phyloP scores from a whole-genome alignment of 768 basidiomycete genomes.

The Pleurotus sapidus region DNA sequence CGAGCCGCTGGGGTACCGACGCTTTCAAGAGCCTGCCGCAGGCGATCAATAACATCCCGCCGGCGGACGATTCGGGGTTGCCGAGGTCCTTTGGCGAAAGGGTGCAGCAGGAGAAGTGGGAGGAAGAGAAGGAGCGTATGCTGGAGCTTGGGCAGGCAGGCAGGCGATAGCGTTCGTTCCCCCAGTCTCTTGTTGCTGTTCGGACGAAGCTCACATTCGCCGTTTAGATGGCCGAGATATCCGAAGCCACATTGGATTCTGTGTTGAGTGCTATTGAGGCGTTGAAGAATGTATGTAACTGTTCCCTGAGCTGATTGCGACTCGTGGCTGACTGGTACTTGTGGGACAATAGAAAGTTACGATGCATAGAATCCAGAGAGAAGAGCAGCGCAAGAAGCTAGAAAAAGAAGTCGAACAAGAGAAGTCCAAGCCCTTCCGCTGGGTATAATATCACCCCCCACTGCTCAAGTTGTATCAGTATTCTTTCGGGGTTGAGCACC shows the following conservation, averaged over 20 bases:
- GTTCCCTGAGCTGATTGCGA: not conserved
- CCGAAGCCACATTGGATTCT: constrained; percentile 12
- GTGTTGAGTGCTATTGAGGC: constrained; percentile 8
- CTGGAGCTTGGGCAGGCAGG: constrained; percentile 46
- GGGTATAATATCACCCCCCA: not conserved
- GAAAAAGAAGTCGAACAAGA: constrained; percentile 3
- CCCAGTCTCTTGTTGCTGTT: not conserved
- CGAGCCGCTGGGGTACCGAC: not conserved
- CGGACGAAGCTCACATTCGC: not conserved
- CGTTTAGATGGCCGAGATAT: constrained; percentile 11
- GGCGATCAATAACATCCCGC: constrained; percentile 25
- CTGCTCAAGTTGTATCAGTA: too few relatives aligned
- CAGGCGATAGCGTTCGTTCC: constrained; percentile 44
- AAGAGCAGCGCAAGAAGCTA: constrained; percentile 3
- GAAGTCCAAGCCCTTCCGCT: constrained; percentile 3
- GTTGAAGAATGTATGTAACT: constrained; percentile 10
- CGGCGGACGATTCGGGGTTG: constrained; percentile 9
- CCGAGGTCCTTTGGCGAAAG: constrained; percentile 15
- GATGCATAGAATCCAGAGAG: constrained; percentile 8
- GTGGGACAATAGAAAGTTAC: not conserved
- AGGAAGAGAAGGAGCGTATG: constrained; percentile 45
- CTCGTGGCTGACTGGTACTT: not conserved
- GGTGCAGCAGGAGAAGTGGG: constrained; percentile 33
- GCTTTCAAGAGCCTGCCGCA: constrained; percentile 19
- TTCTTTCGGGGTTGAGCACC: too few relatives aligned